A percentile compares a stretch with the other conserved stretches of the same genome.
Evolutionary conservation across 176 grass and related monocot species (phyloP).

Genomic region (Poa pratensis): DNA sequence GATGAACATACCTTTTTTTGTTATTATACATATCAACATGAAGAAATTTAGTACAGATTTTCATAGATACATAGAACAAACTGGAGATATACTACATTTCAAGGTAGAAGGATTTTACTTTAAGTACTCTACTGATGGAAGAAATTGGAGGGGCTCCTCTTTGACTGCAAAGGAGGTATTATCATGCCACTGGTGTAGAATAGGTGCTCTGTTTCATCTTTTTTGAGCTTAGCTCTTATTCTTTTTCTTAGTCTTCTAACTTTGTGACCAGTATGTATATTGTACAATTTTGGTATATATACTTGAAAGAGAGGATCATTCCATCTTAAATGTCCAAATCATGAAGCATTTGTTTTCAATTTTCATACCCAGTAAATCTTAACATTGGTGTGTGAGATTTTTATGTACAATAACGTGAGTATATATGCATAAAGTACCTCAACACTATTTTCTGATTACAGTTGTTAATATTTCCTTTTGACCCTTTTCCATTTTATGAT

Average conservation of each 20-base stretch:
- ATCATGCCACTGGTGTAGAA: slow-evolving; percentile 35
- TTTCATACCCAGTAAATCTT: neutral
- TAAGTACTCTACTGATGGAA: slow-evolving; percentile 16
- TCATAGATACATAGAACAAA: slow-evolving; percentile 38
- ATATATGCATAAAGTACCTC: neutral
- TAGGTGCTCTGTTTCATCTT: slow-evolving; percentile 47
- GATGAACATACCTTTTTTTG: slow-evolving; percentile 48
- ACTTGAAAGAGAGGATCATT: slow-evolving; percentile 13
- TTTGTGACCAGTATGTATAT: slow-evolving; percentile 47
- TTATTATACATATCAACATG: slow-evolving; percentile 9
- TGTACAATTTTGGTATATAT: slow-evolving; percentile 52
- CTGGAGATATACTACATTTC: neutral
- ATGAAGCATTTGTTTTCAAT: neutral
- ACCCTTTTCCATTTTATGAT: neutral
- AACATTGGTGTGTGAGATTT: neutral
- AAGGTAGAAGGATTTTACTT: slow-evolving; percentile 24
- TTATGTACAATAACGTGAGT: neutral
- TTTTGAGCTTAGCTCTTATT: slow-evolving; percentile 12
- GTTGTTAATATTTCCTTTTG: neutral
- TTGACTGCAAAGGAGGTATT: slow-evolving; percentile 40
- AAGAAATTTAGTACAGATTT: slow-evolving; percentile 41
- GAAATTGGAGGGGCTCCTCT: neutral
- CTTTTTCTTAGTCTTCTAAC: slow-evolving; percentile 38
- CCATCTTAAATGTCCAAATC: neutral
- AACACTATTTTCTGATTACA: neutral